A percentile compares a stretch with the other conserved stretches of the same genome.
Evolutionary conservation across 345 rosid genomes (phyloP).

Genomic region (Brassica nigra): DNA sequence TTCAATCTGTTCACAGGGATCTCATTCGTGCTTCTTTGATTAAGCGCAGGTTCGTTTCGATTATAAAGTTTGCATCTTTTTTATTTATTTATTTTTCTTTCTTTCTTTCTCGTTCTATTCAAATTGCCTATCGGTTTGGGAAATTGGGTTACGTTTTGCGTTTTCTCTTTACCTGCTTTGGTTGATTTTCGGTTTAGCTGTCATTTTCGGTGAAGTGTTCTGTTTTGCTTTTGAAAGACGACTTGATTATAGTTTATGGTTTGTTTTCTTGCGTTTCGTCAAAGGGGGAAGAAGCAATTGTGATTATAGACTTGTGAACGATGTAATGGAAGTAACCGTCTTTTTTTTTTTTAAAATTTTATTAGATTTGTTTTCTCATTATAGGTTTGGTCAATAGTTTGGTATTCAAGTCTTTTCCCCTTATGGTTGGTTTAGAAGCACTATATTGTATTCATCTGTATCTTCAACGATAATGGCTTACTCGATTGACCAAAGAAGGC

Average conservation of each 20-base stretch:
- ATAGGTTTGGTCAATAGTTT: slow-evolving; percentile 31
- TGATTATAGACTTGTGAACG: neutral
- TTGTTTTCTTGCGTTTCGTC: slow-evolving; percentile 12
- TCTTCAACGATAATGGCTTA: slow-evolving; percentile 23
- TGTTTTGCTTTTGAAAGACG: slow-evolving; percentile 16
- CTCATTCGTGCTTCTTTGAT: slow-evolving; percentile 16
- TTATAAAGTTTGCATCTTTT: neutral
- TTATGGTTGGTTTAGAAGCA: slow-evolving; percentile 25
- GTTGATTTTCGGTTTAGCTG: slow-evolving; percentile 19
- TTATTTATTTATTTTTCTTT: neutral
- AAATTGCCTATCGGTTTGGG: neutral
- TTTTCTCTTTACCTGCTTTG: slow-evolving; percentile 17
- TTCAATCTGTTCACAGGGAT: slow-evolving; percentile 20
- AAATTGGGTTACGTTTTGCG: neutral
- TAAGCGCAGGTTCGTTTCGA: slow-evolving; percentile 36
- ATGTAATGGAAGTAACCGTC: slow-evolving; percentile 5
- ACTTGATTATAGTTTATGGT: neutral
- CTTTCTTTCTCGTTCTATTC: neutral
- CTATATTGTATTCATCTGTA: slow-evolving; percentile 31
- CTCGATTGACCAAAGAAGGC: slow-evolving; percentile 9
- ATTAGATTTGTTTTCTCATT: neutral
- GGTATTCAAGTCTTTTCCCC: slow-evolving; percentile 13
- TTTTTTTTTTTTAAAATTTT: slow-evolving; percentile 19
- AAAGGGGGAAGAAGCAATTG: slow-evolving; percentile 21
- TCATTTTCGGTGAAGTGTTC: slow-evolving; percentile 24